phyloP scores from a whole-genome alignment of 73 alveolate genomes.

The Paramecium tetraurelia region DNA sequence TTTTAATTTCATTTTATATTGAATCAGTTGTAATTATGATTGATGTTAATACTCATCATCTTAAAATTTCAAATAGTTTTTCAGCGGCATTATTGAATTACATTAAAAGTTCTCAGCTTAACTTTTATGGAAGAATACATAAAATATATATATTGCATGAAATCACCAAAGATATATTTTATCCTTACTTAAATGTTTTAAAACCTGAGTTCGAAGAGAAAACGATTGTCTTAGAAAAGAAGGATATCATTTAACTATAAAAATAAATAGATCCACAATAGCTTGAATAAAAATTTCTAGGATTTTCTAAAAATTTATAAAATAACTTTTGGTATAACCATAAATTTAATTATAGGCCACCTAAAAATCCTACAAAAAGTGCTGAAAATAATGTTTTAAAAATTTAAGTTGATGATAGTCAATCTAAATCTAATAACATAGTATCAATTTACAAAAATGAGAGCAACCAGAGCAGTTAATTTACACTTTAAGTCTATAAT shows the following conservation, averaged over 20 bases:
- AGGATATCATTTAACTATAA: background rate
- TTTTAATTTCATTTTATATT: background rate
- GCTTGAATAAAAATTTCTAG: background rate
- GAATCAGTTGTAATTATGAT: background rate
- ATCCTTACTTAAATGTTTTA: background rate
- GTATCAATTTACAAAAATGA: background rate
- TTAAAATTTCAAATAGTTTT: background rate
- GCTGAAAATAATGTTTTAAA: background rate
- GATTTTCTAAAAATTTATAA: background rate
- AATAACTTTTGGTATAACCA: background rate
- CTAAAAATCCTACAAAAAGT: background rate
- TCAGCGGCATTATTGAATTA: background rate
- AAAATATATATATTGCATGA: background rate
- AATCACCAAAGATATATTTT: background rate
- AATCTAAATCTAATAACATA: background rate
- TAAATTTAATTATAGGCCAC: background rate
- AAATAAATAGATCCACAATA: background rate
- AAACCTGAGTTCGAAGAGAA: background rate
- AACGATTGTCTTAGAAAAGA: background rate
- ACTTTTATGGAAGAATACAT: background rate
- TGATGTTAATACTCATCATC: background rate
- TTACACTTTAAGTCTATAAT: background rate
- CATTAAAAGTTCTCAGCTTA: background rate
- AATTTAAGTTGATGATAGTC: background rate
- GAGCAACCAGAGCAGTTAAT: background rate